Conservation (phyloP, 352 stramenopile genomes). For the Aphanomyces cochlioides region DNA sequence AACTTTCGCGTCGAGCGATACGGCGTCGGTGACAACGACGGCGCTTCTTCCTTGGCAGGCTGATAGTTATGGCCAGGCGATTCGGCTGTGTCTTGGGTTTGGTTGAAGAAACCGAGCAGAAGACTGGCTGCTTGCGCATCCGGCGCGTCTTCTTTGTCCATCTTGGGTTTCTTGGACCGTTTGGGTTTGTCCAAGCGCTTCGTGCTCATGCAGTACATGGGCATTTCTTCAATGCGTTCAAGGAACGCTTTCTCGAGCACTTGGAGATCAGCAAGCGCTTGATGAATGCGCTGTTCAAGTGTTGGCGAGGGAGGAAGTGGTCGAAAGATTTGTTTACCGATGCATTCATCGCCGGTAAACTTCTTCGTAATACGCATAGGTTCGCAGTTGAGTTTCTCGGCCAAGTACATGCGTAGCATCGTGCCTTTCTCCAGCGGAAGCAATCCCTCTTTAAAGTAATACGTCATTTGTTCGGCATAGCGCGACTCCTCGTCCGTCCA, state of each 20-base stretch:
- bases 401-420: slow-evolving; percentile 88
- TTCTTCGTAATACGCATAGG: slow-evolving; percentile 93
- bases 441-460: slow-evolving; percentile 84
- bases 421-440: slow-evolving; percentile 80
- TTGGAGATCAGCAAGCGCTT: slow-evolving; percentile 69
- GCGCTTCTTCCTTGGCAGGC: background rate
- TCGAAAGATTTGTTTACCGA: slow-evolving; percentile 87
- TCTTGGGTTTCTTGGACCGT: slow-evolving; percentile 11
- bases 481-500: slow-evolving; percentile 80
- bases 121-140: slow-evolving; percentile 17
- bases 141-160: background rate
- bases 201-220: slow-evolving; percentile 31
- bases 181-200: slow-evolving; percentile 10
- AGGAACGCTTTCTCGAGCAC: slow-evolving; percentile 70
- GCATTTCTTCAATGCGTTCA: slow-evolving; percentile 67
- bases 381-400: slow-evolving; percentile 89
- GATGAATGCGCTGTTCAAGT: slow-evolving; percentile 60
- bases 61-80: background rate
- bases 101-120: slow-evolving; percentile 25
- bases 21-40: background rate
- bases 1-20: slow-evolving; percentile 21
- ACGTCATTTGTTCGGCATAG: slow-evolving; percentile 68
- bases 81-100: slow-evolving; percentile 1
- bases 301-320: slow-evolving; percentile 66
- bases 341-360: slow-evolving; percentile 87